Conservation (phyloP, 352 stramenopile genomes). For the Aphanomyces euteiches region DNA sequence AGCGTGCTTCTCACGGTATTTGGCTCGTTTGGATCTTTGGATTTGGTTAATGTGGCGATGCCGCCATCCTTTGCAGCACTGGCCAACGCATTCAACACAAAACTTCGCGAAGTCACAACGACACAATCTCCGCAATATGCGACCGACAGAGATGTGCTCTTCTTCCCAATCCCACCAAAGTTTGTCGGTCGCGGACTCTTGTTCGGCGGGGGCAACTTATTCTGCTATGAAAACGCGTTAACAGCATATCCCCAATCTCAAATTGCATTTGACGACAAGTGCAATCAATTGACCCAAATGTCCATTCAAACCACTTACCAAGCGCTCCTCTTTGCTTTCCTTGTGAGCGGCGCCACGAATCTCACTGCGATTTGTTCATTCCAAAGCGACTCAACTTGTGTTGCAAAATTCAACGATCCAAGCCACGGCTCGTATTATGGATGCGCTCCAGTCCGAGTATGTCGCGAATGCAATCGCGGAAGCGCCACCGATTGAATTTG, state of each 20-base stretch:
- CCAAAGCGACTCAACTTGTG: no score
- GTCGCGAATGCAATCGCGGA: not conserved
- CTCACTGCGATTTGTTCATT: no score
- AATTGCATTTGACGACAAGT: not conserved
- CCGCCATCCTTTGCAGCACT: not conserved
- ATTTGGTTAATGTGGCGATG: not conserved
- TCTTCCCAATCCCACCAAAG: not conserved
- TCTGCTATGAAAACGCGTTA: not conserved
- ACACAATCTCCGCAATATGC: not conserved
- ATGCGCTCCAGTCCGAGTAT: not conserved
- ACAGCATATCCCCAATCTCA: not conserved
- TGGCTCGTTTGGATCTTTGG: slow-evolving; percentile 13
- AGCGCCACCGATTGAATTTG: not conserved
- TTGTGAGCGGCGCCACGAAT: no score
- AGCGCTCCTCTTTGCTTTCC: not conserved
- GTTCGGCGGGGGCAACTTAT: slow-evolving; percentile 16
- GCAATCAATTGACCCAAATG: not conserved
- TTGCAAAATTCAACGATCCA: no score
- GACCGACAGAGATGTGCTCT: no score
- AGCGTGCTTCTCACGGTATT: not conserved
- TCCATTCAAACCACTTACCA: not conserved
- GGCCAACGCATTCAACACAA: no score
- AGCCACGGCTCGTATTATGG: not conserved
- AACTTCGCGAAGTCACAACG: no score
- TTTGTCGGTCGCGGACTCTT: not conserved